Evolutionary conservation across 495 filamentous ascomycete species (phyloP).

Genomic region (Penicillium roqueforti): DNA sequence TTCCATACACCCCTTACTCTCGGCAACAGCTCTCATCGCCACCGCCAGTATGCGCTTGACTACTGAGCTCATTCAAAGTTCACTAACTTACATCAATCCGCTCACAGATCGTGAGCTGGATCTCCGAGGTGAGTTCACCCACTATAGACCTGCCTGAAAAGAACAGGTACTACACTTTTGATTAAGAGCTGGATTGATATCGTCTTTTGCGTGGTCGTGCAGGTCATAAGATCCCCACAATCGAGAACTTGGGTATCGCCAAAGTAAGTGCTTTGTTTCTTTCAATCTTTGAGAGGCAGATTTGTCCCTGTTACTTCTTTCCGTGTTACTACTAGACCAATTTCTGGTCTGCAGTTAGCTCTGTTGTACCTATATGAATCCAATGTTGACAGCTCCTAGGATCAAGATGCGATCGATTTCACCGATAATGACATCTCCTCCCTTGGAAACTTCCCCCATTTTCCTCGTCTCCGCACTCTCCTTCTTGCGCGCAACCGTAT

Average conservation of each 20-base stretch:
- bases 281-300: too few relatives aligned
- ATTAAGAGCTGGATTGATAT: constrained; percentile 77
- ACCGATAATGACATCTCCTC: constrained; percentile 95
- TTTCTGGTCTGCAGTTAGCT: not conserved
- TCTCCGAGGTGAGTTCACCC: constrained; percentile 87
- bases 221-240: constrained; percentile 97
- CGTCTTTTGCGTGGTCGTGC: constrained; percentile 52
- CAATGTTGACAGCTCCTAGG: constrained; percentile 35
- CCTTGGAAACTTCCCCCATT: constrained; percentile 91
- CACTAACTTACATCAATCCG: constrained; percentile 95
- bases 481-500: constrained; percentile 88
- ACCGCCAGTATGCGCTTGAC: constrained; percentile 79
- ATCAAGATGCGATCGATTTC: constrained; percentile 93
- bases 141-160: constrained; percentile 61
- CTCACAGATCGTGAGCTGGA: constrained; percentile 97
- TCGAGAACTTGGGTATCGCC: constrained; percentile 97
- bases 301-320: not conserved
- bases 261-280: constrained; percentile 52
- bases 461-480: constrained; percentile 78
- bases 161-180: constrained; percentile 91
- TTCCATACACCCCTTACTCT: not conserved
- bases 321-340: not conserved
- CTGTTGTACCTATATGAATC: not conserved
- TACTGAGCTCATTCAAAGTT: constrained; percentile 83
- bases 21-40: constrained; percentile 4